Evolutionary conservation across 139 green algal genomes (phyloP).

Genomic region (Deuterostichococcus epilithicus): DNA sequence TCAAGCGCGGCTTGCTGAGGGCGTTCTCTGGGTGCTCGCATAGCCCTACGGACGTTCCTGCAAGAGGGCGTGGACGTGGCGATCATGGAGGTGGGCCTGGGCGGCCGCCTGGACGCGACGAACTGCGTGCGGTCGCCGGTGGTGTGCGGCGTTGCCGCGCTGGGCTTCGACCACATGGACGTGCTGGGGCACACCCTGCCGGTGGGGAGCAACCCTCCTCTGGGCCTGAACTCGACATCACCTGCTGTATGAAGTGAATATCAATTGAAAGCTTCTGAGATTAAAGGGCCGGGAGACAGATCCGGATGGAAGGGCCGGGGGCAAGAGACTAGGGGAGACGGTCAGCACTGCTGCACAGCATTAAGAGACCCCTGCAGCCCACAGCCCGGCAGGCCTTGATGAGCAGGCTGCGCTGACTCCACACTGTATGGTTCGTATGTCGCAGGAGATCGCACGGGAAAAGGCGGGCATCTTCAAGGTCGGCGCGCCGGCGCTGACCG

Average conservation of each 20-base stretch:
- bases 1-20: no score
- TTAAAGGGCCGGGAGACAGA: no score
- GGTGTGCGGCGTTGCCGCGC: constrained; percentile 76
- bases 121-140: constrained; percentile 65
- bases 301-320: no score
- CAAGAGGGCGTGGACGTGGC: constrained; percentile 73
- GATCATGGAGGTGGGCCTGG: constrained; percentile 94
- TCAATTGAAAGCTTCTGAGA: no score
- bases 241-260: no score
- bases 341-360: no score
- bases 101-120: constrained; percentile 92
- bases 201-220: no score
- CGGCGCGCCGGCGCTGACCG: constrained; percentile 62
- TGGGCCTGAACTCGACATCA: no score
- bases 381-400: no score
- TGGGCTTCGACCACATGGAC: constrained; percentile 97
- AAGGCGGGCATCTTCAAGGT: constrained; percentile 94
- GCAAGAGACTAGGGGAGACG: no score
- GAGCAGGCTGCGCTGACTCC: no score
- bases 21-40: not conserved
- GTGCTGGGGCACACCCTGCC: constrained; percentile 88
- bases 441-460: constrained; percentile 82
- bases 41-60: constrained; percentile 63
- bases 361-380: no score
- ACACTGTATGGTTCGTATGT: not conserved